Conservation (phyloP, 495 filamentous ascomycete genomes). For the Parmelia sp. region DNA sequence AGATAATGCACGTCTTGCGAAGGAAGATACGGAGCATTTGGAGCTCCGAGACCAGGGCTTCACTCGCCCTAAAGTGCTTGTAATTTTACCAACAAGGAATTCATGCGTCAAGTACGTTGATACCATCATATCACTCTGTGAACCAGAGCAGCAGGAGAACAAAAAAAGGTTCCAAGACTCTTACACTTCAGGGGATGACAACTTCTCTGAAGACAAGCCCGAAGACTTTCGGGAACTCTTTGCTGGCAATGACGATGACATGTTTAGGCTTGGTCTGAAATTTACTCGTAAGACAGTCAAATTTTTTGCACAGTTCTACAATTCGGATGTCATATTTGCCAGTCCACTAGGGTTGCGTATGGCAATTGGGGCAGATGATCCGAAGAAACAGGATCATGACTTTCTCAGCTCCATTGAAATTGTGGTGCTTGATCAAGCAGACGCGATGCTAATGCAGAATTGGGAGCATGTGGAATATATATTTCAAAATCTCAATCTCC, state of each 20-base stretch:
- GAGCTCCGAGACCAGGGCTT: conserved; percentile 94
- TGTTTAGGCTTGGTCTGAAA: conserved; percentile 88
- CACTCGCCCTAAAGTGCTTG: conserved; percentile 85
- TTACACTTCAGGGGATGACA: conserved; percentile 60
- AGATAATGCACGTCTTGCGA: conserved; percentile 72
- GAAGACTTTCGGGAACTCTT: conserved; percentile 89
- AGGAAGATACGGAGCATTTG: conserved; percentile 51
- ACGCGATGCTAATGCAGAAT: conserved; percentile 94
- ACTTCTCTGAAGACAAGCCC: conserved; percentile 60
- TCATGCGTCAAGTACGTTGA: conserved; percentile 73
- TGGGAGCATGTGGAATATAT: conserved; percentile 93
- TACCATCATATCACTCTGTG: conserved; percentile 60
- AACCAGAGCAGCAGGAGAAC: conserved; percentile 91
- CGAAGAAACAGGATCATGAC: conserved; percentile 79
- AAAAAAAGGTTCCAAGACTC: conserved; percentile 81
- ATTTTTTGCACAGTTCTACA: conserved; percentile 92
- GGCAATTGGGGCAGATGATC: conserved; percentile 68
- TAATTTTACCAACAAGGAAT: conserved; percentile 80
- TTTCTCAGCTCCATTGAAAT: conserved; percentile 91
- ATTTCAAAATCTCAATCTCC: conserved; percentile 84
- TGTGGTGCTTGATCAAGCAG: conserved; percentile 83
- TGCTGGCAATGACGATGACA: conserved; percentile 89
- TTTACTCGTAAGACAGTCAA: conserved; percentile 94
- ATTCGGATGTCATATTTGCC: conserved; percentile 88
- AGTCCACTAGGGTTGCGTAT: conserved; percentile 84